Conservation (phyloP, 768 basidiomycete genomes). For the Cubamyces sp. region DNA sequence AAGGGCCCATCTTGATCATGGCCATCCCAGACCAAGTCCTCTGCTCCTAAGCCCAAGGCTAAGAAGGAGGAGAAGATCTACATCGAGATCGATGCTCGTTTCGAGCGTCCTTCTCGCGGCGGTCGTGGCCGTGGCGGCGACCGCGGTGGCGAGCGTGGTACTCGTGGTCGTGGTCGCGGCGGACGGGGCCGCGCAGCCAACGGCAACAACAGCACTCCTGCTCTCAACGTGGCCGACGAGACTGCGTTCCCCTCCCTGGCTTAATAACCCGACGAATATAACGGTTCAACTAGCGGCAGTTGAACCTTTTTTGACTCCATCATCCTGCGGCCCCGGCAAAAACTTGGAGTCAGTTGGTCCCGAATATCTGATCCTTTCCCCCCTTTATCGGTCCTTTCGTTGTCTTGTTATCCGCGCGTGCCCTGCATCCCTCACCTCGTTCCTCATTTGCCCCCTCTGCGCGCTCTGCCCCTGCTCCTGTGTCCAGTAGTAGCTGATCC, state of each 20-base stretch:
- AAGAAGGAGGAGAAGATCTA: constrained; percentile 92
- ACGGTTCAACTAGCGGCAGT: constrained; percentile 10
- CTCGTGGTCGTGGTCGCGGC: constrained; percentile 45
- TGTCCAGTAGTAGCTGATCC: constrained; percentile 22
- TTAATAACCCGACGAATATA: constrained; percentile 33
- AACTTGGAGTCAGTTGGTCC: constrained; percentile 20
- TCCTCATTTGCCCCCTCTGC: constrained; percentile 8
- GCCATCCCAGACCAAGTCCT: constrained; percentile 55
- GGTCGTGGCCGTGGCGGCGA: constrained; percentile 53
- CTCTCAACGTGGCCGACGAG: constrained; percentile 80
- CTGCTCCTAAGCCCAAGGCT: constrained; percentile 61
- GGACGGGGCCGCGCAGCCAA: constrained; percentile 48
- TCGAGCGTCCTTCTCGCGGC: constrained; percentile 79
- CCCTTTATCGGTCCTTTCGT: constrained; percentile 8
- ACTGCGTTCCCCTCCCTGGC: constrained; percentile 89
- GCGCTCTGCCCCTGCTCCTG: constrained; percentile 20
- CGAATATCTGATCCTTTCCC: constrained; percentile 20
- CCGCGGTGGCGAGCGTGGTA: constrained; percentile 43
- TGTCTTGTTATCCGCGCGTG: constrained; percentile 25
- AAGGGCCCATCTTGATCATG: background rate
- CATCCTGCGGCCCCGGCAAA: constrained; percentile 16
- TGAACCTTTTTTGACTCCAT: constrained; percentile 18
- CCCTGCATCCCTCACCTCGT: constrained; percentile 23
- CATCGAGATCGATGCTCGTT: constrained; percentile 90
- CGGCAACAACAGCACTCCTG: constrained; percentile 40